A percentile compares a stretch with the other conserved stretches of the same genome.
Conservation (phyloP, 1,139 yeast species). For the Candida sp. region DNA sequence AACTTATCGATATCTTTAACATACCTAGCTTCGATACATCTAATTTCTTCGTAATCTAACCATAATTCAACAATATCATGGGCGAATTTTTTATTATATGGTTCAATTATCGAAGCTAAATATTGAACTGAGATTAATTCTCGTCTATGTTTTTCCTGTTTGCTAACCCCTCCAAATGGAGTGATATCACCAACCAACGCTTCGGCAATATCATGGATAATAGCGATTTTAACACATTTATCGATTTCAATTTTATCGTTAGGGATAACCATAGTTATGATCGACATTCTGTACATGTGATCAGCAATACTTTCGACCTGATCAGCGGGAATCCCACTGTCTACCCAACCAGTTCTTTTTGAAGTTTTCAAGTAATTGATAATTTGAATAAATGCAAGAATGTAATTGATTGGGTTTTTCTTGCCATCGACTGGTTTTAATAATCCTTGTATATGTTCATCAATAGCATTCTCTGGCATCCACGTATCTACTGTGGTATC, state of each 20-base stretch:
- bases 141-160: slow-evolving; percentile 71
- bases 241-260: slow-evolving; percentile 26
- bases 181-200: slow-evolving; percentile 93
- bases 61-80: slow-evolving; percentile 69
- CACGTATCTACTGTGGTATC: slow-evolving; percentile 29
- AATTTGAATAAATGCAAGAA: slow-evolving; percentile 73
- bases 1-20: slow-evolving; percentile 95
- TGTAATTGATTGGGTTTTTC: slow-evolving; percentile 38
- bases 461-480: slow-evolving; percentile 62
- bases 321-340: slow-evolving; percentile 53
- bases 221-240: slow-evolving; percentile 81
- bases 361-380: slow-evolving; percentile 74
- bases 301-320: slow-evolving; percentile 78
- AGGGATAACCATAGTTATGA: slow-evolving; percentile 74
- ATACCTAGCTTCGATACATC: slow-evolving; percentile 79
- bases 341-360: slow-evolving; percentile 93
- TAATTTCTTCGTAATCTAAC: slow-evolving; percentile 87
- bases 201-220: slow-evolving; percentile 95
- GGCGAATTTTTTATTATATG: slow-evolving; percentile 64
- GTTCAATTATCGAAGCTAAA: slow-evolving; percentile 56
- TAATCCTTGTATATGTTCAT: slow-evolving; percentile 43
- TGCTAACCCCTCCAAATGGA: slow-evolving; percentile 73
- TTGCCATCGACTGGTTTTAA: slow-evolving; percentile 23
- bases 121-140: slow-evolving; percentile 75
- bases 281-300: slow-evolving; percentile 96